phyloP scores from a whole-genome alignment of 257 asterid species.

The Solanum microdontum region DNA sequence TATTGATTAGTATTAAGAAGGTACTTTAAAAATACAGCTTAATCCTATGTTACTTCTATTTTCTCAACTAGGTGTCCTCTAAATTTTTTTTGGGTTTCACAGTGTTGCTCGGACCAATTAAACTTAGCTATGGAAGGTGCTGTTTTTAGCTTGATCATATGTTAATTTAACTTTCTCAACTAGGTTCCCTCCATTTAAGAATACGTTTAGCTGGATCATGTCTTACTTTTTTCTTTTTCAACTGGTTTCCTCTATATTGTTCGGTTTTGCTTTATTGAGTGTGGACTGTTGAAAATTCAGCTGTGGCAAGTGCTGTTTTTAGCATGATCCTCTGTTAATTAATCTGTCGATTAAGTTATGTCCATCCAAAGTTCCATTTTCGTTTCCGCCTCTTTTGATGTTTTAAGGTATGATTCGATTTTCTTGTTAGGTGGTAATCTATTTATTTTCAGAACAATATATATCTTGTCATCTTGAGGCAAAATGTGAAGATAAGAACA shows the following conservation, averaged over 20 bases:
- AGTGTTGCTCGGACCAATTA: background rate
- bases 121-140: background rate
- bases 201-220: constrained; percentile 8
- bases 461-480: background rate
- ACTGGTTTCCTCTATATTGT: background rate
- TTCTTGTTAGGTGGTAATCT: background rate
- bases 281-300: background rate
- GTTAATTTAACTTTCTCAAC: background rate
- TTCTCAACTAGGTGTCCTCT: background rate
- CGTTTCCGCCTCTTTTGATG: background rate
- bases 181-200: background rate
- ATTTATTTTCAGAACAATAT: background rate
- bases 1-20: background rate
- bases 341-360: background rate
- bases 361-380: background rate
- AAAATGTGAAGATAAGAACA: background rate
- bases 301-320: background rate
- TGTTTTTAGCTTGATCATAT: constrained; percentile 7
- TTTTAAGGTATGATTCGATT: background rate
- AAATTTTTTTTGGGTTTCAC: background rate
- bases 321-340: background rate
- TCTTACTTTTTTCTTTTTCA: background rate
- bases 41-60: background rate
- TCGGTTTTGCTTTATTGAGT: background rate
- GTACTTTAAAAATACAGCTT: background rate